Evolutionary conservation across 1,284 basidiomycete genomes (phyloP).

Genomic region (Cryptococcus sp.): DNA sequence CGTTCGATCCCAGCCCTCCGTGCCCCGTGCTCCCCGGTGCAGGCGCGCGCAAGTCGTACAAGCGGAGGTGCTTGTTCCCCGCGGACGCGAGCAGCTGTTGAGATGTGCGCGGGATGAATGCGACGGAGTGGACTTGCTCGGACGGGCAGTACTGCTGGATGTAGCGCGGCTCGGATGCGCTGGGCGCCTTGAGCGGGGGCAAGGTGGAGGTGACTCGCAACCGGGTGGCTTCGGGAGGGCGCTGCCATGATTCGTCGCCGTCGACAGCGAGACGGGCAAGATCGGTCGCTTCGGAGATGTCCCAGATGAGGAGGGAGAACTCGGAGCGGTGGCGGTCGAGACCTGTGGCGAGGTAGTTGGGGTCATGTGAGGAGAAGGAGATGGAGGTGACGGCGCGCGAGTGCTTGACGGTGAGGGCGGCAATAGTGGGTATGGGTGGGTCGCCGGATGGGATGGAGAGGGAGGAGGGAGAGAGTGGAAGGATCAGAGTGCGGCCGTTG

Average conservation of each 20-base stretch:
- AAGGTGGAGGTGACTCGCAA: conserved; percentile 8
- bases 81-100: conserved; percentile 36
- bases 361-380: conserved; percentile 41
- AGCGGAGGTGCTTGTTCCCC: conserved; percentile 36
- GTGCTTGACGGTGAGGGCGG: conserved; percentile 39
- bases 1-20: conserved; percentile 1
- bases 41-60: conserved; percentile 42
- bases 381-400: conserved; percentile 40
- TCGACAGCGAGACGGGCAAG: conserved; percentile 20
- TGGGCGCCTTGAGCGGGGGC: conserved; percentile 2
- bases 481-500: conserved; percentile 36
- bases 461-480: conserved; percentile 35
- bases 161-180: conserved; percentile 28
- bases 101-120: conserved; percentile 27
- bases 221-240: conserved; percentile 15
- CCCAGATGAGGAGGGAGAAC: conserved; percentile 47
- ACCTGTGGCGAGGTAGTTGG: conserved; percentile 41
- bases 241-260: conserved; percentile 15
- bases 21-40: conserved; percentile 2
- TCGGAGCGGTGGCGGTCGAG: conserved; percentile 48
- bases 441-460: conserved; percentile 24
- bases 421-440: conserved; percentile 16
- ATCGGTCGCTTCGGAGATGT: conserved; percentile 36
- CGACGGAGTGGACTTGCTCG: conserved; percentile 41
- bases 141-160: conserved; percentile 47